A percentile compares a stretch with the other conserved stretches of the same genome.
Evolutionary conservation across 2,329 filamentous ascomycete genomes (phyloP).

Genomic region (Stagonosporopsis rhizophila): DNA sequence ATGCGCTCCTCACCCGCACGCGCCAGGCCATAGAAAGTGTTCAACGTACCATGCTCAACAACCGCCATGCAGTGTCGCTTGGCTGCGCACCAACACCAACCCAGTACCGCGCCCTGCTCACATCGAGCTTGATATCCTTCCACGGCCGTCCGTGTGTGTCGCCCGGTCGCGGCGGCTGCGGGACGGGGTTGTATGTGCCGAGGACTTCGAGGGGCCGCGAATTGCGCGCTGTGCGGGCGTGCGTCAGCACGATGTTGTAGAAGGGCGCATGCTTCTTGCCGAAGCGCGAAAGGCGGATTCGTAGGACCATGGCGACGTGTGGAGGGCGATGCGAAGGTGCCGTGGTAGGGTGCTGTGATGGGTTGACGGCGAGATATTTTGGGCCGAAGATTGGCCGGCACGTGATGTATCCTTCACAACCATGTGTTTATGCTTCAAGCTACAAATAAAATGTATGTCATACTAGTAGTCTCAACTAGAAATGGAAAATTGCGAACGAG

Average conservation of each 20-base stretch:
- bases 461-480: too few relatives aligned
- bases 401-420: constrained; percentile 18
- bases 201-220: constrained; percentile 93
- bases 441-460: too few relatives aligned
- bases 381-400: constrained; percentile 28
- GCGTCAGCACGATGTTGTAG: constrained; percentile 96
- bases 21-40: not conserved
- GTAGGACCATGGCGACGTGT: constrained; percentile 75
- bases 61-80: constrained; percentile 84
- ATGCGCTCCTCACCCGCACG: not conserved
- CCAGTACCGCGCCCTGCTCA: constrained; percentile 87
- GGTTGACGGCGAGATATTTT: constrained; percentile 18
- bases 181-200: constrained; percentile 68
- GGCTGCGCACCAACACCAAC: constrained; percentile 96
- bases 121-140: constrained; percentile 92
- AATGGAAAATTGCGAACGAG: too few relatives aligned
- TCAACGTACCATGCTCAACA: constrained; percentile 73
- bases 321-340: not conserved
- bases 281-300: constrained; percentile 92
- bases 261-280: constrained; percentile 87
- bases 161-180: constrained; percentile 59
- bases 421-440: not conserved
- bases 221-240: constrained; percentile 87
- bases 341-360: not conserved
- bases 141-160: constrained; percentile 68